Evolutionary conservation across 75 land plant species (phyloP).

Genomic region (Pinus taeda): DNA sequence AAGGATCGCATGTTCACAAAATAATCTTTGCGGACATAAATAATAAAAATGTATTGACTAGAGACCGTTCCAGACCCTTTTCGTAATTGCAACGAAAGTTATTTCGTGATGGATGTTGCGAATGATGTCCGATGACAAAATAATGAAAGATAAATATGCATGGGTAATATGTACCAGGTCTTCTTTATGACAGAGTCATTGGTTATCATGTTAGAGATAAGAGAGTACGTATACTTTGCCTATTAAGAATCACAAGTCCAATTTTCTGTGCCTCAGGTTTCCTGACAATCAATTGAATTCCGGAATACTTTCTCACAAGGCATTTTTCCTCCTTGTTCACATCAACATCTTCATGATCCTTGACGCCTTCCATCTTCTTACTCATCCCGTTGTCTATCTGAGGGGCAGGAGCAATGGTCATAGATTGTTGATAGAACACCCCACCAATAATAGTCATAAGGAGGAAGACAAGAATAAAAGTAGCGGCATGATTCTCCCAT

Average conservation of each 20-base stretch:
- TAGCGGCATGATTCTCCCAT: conserved; percentile 86
- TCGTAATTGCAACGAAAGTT: background rate
- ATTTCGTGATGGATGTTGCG: background rate
- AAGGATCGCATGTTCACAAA: background rate
- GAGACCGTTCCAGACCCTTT: background rate
- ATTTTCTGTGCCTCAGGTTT: background rate
- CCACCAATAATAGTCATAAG: conserved; percentile 78
- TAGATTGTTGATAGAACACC: conserved; percentile 86
- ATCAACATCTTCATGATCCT: conserved; percentile 13
- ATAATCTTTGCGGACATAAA: background rate
- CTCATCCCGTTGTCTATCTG: conserved; percentile 17
- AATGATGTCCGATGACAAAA: background rate
- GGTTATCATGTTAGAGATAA: background rate
- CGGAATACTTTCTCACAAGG: conserved; percentile 10
- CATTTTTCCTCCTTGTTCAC: conserved; percentile 11
- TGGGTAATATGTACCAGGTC: background rate
- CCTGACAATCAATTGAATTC: background rate
- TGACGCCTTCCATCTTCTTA: conserved; percentile 15
- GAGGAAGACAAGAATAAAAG: conserved; percentile 62
- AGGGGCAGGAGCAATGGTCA: conserved; percentile 22
- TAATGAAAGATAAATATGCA: background rate
- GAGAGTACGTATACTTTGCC: background rate
- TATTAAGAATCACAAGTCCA: background rate
- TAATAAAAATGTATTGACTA: background rate
- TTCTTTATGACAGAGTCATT: background rate